These are phyloP conservation scores for Cydonia oblonga DNA, from an alignment of 331 rosid species.

Conservation along the genomic window DNA sequence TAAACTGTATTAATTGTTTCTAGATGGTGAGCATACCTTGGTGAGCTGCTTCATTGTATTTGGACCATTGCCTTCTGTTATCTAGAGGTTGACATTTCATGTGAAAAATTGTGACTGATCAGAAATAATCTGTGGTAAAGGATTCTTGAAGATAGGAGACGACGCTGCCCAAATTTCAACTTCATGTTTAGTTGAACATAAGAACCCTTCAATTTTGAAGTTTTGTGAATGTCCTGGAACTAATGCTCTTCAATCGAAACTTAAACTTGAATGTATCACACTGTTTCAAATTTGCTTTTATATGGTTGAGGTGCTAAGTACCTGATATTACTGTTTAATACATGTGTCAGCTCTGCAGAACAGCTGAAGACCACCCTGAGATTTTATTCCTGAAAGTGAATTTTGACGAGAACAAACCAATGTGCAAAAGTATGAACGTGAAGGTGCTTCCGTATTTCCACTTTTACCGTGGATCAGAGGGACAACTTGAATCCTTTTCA, in stretches of 20 bases:
- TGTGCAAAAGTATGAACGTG: conserved; percentile 94
- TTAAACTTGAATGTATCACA: background rate
- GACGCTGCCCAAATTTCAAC: background rate
- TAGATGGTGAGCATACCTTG: background rate
- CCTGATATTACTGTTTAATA: conserved; percentile 16
- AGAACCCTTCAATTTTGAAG: background rate
- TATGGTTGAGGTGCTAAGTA: background rate
- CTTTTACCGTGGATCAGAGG: conserved; percentile 92
- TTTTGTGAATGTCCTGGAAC: background rate
- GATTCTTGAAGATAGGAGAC: background rate
- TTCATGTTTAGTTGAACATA: background rate
- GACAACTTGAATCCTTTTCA: conserved; percentile 85
- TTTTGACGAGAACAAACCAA: conserved; percentile 89
- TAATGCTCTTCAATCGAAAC: background rate
- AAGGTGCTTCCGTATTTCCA: conserved; percentile 97
- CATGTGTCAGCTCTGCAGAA: conserved; percentile 78
- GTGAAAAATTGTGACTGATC: background rate
- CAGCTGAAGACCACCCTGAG: conserved; percentile 88
- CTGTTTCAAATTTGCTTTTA: conserved; percentile 7
- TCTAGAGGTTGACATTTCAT: background rate
- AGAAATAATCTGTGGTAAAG: background rate
- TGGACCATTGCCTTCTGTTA: background rate
- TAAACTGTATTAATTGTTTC: background rate
- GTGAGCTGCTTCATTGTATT: background rate
- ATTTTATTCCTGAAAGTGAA: conserved; percentile 82